These are phyloP conservation scores for Leccinum imitatum DNA, from an alignment of 768 basidiomycete genomes.

Conservation along the genomic window DNA sequence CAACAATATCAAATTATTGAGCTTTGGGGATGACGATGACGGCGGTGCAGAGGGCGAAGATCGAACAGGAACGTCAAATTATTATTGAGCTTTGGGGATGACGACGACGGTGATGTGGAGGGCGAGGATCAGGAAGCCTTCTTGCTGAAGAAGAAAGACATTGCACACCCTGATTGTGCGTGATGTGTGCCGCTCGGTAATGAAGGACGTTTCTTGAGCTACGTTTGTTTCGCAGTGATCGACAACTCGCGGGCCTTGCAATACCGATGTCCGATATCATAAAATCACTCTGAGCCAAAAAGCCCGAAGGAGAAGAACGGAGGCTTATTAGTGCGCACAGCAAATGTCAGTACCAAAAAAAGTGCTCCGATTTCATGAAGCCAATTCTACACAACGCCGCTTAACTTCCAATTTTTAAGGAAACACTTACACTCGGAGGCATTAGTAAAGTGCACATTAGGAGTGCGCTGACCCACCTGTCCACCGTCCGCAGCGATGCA, in stretches of 20 bases:
- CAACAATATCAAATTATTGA: slow-evolving; percentile 75
- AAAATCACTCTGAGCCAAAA: neutral
- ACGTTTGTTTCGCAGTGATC: slow-evolving; percentile 22
- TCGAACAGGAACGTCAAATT: slow-evolving; percentile 76
- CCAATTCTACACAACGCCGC: too few species aligned
- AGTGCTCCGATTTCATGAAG: slow-evolving; percentile 1
- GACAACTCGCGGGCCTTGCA: slow-evolving; percentile 8
- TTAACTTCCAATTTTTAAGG: too few species aligned
- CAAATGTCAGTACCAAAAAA: slow-evolving; percentile 8
- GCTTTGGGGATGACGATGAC: slow-evolving; percentile 60
- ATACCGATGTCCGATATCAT: slow-evolving; percentile 9
- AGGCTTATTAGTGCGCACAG: neutral
- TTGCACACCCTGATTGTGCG: slow-evolving; percentile 83
- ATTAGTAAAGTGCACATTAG: too few species aligned
- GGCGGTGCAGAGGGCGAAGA: slow-evolving; percentile 41
- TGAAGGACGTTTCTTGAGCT: neutral
- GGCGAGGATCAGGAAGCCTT: slow-evolving; percentile 54
- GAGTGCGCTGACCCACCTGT: too few species aligned
- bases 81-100: slow-evolving; percentile 77
- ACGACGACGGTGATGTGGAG: slow-evolving; percentile 63
- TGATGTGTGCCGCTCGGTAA: slow-evolving; percentile 9
- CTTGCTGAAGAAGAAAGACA: slow-evolving; percentile 72
- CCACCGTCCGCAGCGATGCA: slow-evolving; percentile 42
- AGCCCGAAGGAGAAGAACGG: neutral
- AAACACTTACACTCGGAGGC: too few species aligned